Evolutionary conservation across 345 rosid species (phyloP).

Genomic region (Turnera subulata): DNA sequence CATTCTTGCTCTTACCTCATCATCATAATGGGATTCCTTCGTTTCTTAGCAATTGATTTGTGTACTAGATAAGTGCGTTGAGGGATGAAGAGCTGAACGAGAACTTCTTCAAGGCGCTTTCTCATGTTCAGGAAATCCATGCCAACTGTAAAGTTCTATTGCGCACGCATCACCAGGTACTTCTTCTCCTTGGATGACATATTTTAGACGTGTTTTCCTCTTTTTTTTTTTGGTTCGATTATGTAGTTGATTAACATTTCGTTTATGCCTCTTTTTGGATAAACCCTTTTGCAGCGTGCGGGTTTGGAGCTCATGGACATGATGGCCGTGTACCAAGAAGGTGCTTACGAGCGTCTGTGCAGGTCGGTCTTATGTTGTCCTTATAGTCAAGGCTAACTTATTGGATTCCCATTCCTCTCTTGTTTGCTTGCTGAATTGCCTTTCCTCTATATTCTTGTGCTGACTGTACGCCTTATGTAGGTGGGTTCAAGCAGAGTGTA

Average conservation of each 20-base stretch:
- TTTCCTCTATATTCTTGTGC: background rate
- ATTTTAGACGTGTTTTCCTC: background rate
- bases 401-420: background rate
- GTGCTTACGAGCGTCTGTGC: slow-evolving; percentile 98
- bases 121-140: slow-evolving; percentile 95
- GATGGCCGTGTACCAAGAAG: slow-evolving; percentile 99
- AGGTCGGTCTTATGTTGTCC: slow-evolving; percentile 38
- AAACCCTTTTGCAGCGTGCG: slow-evolving; percentile 62
- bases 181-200: background rate
- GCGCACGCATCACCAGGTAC: slow-evolving; percentile 95
- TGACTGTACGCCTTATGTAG: slow-evolving; percentile 34
- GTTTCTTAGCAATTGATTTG: slow-evolving; percentile 16
- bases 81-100: slow-evolving; percentile 84
- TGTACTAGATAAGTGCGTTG: slow-evolving; percentile 74
- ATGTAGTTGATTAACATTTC: background rate
- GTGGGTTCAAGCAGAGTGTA: slow-evolving; percentile 99
- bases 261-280: background rate
- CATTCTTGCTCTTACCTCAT: no score
- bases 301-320: slow-evolving; percentile 99
- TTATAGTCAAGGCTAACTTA: background rate
- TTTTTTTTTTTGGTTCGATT: background rate
- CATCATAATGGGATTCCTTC: no score
- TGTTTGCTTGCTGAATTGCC: background rate
- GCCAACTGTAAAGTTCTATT: slow-evolving; percentile 89
- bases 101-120: slow-evolving; percentile 85